Percentiles rank a stretch among this genome's conserved stretches.
These are phyloP conservation scores for Pisolithus marmoratus DNA, from an alignment of 768 basidiomycete genomes.

Conservation along the genomic window DNA sequence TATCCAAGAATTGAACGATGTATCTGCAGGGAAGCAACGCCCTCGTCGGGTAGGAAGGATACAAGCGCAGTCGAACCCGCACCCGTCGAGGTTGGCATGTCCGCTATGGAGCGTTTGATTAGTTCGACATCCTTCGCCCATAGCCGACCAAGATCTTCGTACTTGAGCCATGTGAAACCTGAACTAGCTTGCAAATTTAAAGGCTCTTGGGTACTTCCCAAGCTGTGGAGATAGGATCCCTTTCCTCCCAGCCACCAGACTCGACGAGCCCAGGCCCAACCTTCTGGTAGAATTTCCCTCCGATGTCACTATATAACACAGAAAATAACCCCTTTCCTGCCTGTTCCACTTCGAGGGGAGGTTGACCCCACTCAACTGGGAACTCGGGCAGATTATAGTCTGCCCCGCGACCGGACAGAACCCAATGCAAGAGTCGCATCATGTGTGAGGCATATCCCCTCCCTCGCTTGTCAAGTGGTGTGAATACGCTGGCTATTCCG, in stretches of 20 bases:
- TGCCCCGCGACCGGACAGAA: slow-evolving; percentile 32
- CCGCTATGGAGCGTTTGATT: slow-evolving; percentile 30
- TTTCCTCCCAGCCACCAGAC: slow-evolving; percentile 40
- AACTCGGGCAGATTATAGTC: slow-evolving; percentile 27
- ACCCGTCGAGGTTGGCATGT: slow-evolving; percentile 1
- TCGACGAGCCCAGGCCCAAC: slow-evolving; percentile 31
- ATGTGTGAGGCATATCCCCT: slow-evolving; percentile 57
- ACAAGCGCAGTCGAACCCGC: slow-evolving; percentile 14
- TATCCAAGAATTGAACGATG: slow-evolving; percentile 24
- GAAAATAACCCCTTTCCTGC: slow-evolving; percentile 42
- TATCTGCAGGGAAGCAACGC: slow-evolving; percentile 44
- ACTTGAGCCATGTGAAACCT: slow-evolving; percentile 27
- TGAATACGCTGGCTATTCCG: slow-evolving; percentile 53
- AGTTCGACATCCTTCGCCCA: slow-evolving; percentile 36
- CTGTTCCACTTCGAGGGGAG: slow-evolving; percentile 31
- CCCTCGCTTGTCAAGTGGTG: slow-evolving; percentile 41
- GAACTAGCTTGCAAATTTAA: slow-evolving; percentile 1
- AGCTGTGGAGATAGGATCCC: slow-evolving; percentile 31
- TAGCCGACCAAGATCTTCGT: slow-evolving; percentile 30
- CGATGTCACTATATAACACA: slow-evolving; percentile 50
- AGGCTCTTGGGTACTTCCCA: slow-evolving; percentile 29
- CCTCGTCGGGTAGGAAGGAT: slow-evolving; percentile 38
- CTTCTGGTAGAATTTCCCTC: slow-evolving; percentile 37
- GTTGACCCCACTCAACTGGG: slow-evolving; percentile 39
- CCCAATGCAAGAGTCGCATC: slow-evolving; percentile 61